Evolutionary conservation across 768 basidiomycete species (phyloP), one percentile per base, ranked within the genome.

Genomic region (Serendipita sp.): DNA sequence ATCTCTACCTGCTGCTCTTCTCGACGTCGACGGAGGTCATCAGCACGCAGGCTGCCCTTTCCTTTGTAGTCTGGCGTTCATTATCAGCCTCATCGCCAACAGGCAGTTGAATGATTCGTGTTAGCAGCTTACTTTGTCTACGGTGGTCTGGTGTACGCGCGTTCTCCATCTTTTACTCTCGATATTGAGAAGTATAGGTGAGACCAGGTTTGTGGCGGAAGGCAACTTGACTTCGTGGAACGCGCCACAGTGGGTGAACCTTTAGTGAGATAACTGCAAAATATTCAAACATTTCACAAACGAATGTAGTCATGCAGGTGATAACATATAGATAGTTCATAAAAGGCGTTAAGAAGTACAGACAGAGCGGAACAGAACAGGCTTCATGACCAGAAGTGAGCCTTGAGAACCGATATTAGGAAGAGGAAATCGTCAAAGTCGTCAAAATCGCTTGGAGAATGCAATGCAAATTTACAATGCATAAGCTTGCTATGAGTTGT

Each of bases 1-100:
- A 99, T 97, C 80, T 98, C 96, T 63, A 99, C 96, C 71, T 98
- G 94, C 72, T 95, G 91, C 73, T 99, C 94, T 74, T 98, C 96
- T 64, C 96, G 85, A 73, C 95, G 86, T 75, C 93, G 86, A 69
- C 95, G 84, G 68, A 98, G 87, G 73, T 98, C 91, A 65, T 95
- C 91, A 69, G 84, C 85, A 73, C 91, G 93, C 66, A 93, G 78
- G 67, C 82, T 85, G 65, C 88, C 87, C 74, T 92, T 93, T 74
- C 82, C 86, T 80, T 95, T 95, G 79, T 89, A 94, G 70, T 83
- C 90, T 92, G 62, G 38, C 33, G 9, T 58, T 30, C 24, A 58
- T 26, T 34, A 34, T 58, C 53, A 58, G 53, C 53, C n/a, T 58
- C 53, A 58, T 58, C 53, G 33, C 53, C 45, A 33, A 31, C 24